Evolutionary conservation across 108 stramenopile species (phyloP), one percentile per base, ranked within the genome.

Genomic region (Fistulifera pelliculosa): DNA sequence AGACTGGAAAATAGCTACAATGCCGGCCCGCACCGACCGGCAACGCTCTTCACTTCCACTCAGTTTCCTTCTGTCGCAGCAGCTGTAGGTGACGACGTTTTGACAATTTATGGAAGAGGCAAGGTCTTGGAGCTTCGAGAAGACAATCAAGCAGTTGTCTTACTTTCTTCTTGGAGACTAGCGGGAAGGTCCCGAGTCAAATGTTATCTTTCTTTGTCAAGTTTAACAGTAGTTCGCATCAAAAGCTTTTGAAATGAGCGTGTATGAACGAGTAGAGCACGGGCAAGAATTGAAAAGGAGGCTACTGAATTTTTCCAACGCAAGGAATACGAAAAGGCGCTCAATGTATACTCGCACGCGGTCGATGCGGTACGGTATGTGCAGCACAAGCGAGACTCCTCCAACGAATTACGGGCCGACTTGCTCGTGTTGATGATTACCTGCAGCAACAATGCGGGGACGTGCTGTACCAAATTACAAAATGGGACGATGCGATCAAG

Each of bases 401-500:
- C 71, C 4, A 86, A 85, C 56, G 77, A 84, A 58, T 40, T 75
- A 11, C 62, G 81, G 1, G 85, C 89, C 19, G 89, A 90, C 62
- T 71, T 90, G 38, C 45, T 90, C 17, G 65, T 68, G 5, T 54
- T 78, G 24, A 80, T 90, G 78, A 72, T 82, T 12, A 86, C 89
- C 8, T 86, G 85, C 55, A 74, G 70, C 49, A 90, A 90, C 63
- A 90, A 90, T 70, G 83, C 85, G 0, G 81, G 71, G 15, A 84
- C 80, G n/a, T 90, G 83, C 56, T 82, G 77, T 56, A 43, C 66
- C 10, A 64, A 82, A 41, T 41, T 80, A 28, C 43, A 66, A 6
- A 66, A 22, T 67, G 78, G 78, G 76, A 81, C 14, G 70, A 80
- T 38, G 69, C 76, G 6, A 31, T 51, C 23, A 67, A 73, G 53